Evolutionary conservation across 1,139 yeast genomes (phyloP), one percentile per base, ranked within the genome.

Genomic region (Ashbya aceris): DNA sequence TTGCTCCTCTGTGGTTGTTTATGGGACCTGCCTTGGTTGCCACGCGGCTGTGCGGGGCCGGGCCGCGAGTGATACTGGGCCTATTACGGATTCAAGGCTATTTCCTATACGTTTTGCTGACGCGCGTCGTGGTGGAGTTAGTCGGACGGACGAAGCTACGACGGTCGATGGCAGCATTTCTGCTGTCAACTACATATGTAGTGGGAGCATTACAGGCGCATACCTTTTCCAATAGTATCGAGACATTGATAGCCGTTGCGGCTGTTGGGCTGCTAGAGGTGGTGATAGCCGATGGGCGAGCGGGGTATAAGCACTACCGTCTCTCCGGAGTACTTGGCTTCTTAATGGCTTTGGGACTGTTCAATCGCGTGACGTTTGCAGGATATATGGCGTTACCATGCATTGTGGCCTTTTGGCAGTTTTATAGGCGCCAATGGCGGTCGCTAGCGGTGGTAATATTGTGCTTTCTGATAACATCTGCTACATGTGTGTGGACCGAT

Each of bases 191-290:
- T 0, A 83, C 95, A 1, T 91, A 83, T 56, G 71, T 87, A 9
- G 80, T 95, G 0, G 70, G 85, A 67, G 77, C 82, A 0, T 81
- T 79, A 54, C 97, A 91, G 58, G 71, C 85, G 1, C 97, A 89
- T 58, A 79, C 94, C 2, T 85, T 93, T 55, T 84, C 96, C 30
- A 93, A 93, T 58, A 76, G 89, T 27, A 60, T 85, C 3, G 99
- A 93, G 54, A 85, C 97, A 0, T 66, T 78, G 14, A 49, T 87
- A 29, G 65, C 91, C 14, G 55, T 87, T 32, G 52, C 77, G 46
- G 68, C 76, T 8, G 61, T 87, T 8, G 73, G 62, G 2, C 51
- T 76, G 11, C 50, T 61, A 12, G 55, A 57, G 17, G 36, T 54
- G 4, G 34, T 50, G 13, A 30, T 48, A 7, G 39, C 33, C 11